phyloP scores from a whole-genome alignment of 768 basidiomycete species.

The Termitomyces sp. region DNA sequence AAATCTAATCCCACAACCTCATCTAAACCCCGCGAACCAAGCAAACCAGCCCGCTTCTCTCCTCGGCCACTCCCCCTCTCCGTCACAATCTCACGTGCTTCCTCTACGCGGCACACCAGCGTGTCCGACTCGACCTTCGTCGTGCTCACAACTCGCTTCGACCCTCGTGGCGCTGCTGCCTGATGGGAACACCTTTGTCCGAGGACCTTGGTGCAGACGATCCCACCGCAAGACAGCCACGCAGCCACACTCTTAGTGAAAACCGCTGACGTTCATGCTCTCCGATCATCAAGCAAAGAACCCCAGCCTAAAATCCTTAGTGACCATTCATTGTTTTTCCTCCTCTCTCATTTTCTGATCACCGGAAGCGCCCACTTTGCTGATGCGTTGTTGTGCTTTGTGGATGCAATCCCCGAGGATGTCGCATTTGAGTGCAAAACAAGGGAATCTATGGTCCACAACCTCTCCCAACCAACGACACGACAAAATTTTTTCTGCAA shows the following conservation, averaged over 20 bases:
- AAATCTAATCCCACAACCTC: constrained; percentile 11
- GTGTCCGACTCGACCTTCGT: background rate
- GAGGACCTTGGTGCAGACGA: background rate
- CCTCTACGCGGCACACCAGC: background rate
- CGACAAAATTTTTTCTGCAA: background rate
- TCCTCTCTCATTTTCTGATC: too few relatives aligned
- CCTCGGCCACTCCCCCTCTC: constrained; percentile 2
- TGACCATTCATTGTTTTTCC: too few relatives aligned
- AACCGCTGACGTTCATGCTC: too few relatives aligned
- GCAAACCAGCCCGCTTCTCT: constrained; percentile 8
- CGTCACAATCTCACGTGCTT: background rate
- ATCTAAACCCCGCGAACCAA: constrained; percentile 5
- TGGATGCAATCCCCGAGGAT: background rate
- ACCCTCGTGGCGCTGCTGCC: background rate
- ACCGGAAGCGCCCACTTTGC: background rate
- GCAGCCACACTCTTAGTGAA: background rate
- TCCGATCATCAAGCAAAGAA: background rate
- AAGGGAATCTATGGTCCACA: too few relatives aligned
- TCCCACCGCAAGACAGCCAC: background rate
- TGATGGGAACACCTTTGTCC: background rate
- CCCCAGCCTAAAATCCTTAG: background rate
- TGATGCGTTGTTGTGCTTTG: background rate
- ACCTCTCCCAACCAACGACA: background rate
- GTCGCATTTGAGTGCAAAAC: too few relatives aligned
- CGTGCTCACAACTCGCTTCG: background rate